These are phyloP conservation scores for Aurifilum marmelostoma DNA, from an alignment of 2,329 filamentous ascomycete genomes.

Conservation along the genomic window DNA sequence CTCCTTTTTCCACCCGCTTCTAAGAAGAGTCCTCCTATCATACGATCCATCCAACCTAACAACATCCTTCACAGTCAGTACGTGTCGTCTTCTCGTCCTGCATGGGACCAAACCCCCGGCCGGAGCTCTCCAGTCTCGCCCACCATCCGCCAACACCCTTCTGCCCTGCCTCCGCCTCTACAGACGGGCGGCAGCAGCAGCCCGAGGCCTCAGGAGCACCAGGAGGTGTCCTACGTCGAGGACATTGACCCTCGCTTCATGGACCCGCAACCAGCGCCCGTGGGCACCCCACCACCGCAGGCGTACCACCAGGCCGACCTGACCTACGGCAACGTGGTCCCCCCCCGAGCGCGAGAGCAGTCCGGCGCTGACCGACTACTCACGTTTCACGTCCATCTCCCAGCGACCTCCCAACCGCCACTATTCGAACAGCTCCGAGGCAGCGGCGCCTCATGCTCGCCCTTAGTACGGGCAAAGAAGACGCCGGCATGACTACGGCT, in stretches of 20 bases:
- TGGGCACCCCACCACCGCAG: neutral
- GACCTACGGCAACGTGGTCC: slow-evolving; percentile 41
- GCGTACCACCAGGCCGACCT: slow-evolving; percentile 27
- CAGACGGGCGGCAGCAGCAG: slow-evolving; percentile 41
- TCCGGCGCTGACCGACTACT: neutral
- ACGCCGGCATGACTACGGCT: neutral
- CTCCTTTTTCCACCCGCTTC: no score
- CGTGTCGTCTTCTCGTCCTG: slow-evolving; percentile 51
- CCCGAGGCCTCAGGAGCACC: slow-evolving; percentile 39
- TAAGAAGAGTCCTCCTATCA: neutral
- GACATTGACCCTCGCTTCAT: slow-evolving; percentile 90
- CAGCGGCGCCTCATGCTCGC: neutral
- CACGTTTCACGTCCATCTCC: neutral
- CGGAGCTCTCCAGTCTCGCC: slow-evolving; percentile 50
- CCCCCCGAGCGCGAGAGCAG: neutral
- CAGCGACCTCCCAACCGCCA: neutral
- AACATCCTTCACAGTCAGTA: slow-evolving; percentile 50
- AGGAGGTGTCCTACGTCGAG: slow-evolving; percentile 51
- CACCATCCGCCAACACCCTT: slow-evolving; percentile 44
- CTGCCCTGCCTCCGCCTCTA: slow-evolving; percentile 33
- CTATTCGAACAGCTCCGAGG: neutral
- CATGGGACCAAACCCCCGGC: slow-evolving; percentile 54
- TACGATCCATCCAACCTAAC: neutral
- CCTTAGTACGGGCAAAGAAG: neutral
- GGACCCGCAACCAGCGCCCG: slow-evolving; percentile 42